Conservation (phyloP, 257 asterid species). For the Ilex aquifolium region DNA sequence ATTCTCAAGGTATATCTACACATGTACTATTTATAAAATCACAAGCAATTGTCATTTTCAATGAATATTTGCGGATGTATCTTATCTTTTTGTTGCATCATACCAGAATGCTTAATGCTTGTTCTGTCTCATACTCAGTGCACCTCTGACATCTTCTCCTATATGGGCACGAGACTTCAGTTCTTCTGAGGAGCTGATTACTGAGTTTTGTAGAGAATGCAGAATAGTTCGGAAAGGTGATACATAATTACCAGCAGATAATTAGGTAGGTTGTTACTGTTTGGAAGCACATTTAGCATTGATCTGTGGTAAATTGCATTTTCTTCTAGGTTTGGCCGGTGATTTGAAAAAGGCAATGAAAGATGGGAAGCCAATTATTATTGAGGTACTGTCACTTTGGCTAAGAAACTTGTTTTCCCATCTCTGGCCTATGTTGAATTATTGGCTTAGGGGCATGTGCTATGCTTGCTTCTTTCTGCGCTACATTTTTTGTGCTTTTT, state of each 20-base stretch:
- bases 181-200: conserved; percentile 84
- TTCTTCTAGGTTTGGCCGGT: conserved; percentile 82
- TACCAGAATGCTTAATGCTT: conserved; percentile 16
- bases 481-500: too few relatives aligned
- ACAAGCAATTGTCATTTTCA: not conserved
- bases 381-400: conserved; percentile 55
- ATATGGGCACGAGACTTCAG: conserved; percentile 93
- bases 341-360: conserved; percentile 98
- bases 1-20: too few relatives aligned
- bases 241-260: not conserved
- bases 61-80: not conserved
- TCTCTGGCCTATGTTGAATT: too few relatives aligned
- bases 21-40: too few relatives aligned
- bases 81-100: not conserved
- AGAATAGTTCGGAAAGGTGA: conserved; percentile 96
- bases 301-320: conserved; percentile 8
- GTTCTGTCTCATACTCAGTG: conserved; percentile 47
- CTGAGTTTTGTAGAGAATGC: conserved; percentile 97
- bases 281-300: conserved; percentile 14
- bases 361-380: conserved; percentile 96
- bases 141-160: conserved; percentile 87
- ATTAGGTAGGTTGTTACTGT: not conserved
- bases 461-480: too few relatives aligned
- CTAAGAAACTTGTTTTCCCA: not conserved
- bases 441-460: too few relatives aligned